phyloP scores from a whole-genome alignment of 1,139 yeast species.

The Spathaspora sp. region DNA sequence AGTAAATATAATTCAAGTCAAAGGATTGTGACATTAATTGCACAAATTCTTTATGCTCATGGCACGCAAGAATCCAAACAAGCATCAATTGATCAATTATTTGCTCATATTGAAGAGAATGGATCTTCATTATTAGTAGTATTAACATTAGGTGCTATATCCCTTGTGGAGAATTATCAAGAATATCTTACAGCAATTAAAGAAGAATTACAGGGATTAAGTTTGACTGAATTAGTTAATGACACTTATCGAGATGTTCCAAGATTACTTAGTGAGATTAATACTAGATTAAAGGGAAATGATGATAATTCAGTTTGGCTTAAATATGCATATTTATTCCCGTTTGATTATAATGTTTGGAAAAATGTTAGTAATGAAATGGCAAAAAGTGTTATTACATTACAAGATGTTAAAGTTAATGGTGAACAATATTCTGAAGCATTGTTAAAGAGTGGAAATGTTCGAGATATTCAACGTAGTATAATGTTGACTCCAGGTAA shows the following conservation, averaged over 20 bases:
- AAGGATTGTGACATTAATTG: slow-evolving; percentile 68
- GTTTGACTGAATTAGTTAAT: slow-evolving; percentile 44
- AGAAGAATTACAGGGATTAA: slow-evolving; percentile 60
- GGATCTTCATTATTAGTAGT: slow-evolving; percentile 70
- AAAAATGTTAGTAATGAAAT: slow-evolving; percentile 49
- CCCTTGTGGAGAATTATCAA: slow-evolving; percentile 59
- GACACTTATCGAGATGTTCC: slow-evolving; percentile 62
- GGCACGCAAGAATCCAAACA: slow-evolving; percentile 72
- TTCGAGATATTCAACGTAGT: slow-evolving; percentile 61
- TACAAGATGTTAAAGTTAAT: slow-evolving; percentile 51
- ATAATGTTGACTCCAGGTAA: slow-evolving; percentile 32
- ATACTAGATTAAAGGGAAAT: slow-evolving; percentile 25
- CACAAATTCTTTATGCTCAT: slow-evolving; percentile 77
- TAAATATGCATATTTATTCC: slow-evolving; percentile 70
- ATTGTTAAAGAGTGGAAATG: slow-evolving; percentile 44
- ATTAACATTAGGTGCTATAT: slow-evolving; percentile 77
- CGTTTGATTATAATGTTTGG: slow-evolving; percentile 73
- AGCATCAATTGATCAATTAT: slow-evolving; percentile 75
- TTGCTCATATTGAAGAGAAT: slow-evolving; percentile 57
- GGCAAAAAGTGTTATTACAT: slow-evolving; percentile 46
- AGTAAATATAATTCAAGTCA: slow-evolving; percentile 35
- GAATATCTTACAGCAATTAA: slow-evolving; percentile 65
- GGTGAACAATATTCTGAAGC: slow-evolving; percentile 54
- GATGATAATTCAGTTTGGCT: slow-evolving; percentile 51
- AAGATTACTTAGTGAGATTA: slow-evolving; percentile 54